Conservation (phyloP, 2,329 filamentous ascomycete species). For the Metarhizium robertsii region DNA sequence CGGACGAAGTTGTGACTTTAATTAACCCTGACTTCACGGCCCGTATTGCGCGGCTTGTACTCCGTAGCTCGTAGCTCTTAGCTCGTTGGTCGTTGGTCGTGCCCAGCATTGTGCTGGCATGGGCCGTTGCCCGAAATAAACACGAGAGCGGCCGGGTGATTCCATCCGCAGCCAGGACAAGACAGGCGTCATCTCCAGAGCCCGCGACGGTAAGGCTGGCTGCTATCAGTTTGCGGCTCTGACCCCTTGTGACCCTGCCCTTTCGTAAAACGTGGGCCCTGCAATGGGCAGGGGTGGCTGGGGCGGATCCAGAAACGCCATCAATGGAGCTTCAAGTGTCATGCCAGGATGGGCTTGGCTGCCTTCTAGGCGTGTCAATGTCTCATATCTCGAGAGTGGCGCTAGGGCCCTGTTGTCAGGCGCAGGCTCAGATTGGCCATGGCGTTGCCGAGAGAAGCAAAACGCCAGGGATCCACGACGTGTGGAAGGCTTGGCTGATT, state of each 20-base stretch:
- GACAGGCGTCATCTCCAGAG: too few species aligned
- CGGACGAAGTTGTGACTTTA: too few species aligned
- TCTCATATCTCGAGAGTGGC: constrained; percentile 1
- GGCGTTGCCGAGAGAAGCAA: constrained; percentile 1
- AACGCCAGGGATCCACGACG: neutral
- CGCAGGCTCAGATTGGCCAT: neutral
- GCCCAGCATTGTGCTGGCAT: too few species aligned
- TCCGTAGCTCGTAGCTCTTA: too few species aligned
- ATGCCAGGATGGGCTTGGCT: neutral
- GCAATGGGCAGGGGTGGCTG: constrained; percentile 1
- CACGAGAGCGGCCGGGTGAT: too few species aligned
- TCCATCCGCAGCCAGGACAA: too few species aligned
- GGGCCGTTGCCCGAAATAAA: too few species aligned
- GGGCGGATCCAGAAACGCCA: neutral
- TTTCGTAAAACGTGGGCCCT: neutral
- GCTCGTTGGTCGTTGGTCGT: too few species aligned
- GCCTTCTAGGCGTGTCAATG: neutral
- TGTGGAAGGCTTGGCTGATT: neutral
- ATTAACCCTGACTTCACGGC: too few species aligned
- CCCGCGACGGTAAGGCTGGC: too few species aligned
- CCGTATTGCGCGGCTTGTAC: too few species aligned
- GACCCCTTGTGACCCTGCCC: neutral
- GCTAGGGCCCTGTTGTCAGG: neutral
- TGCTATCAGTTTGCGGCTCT: neutral
- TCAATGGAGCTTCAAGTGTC: neutral